Percentiles rank a stretch among this genome's conserved stretches.
These are phyloP conservation scores for Scheffersomyces cryptocercus DNA, from an alignment of 1,139 yeast species.

Conservation along the genomic window DNA sequence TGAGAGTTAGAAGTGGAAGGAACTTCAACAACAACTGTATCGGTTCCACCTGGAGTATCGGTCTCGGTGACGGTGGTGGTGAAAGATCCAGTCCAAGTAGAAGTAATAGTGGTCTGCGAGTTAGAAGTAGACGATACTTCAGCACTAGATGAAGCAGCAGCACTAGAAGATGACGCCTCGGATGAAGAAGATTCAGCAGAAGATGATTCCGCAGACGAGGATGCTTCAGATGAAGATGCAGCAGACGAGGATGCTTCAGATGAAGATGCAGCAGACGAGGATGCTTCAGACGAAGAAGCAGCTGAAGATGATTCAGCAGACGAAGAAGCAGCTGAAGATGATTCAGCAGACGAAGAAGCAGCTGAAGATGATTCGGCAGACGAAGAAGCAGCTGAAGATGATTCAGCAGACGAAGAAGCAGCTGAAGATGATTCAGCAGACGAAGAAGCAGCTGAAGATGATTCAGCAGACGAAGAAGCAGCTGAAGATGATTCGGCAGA, in stretches of 20 bases:
- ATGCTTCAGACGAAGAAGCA: slow-evolving; percentile 1
- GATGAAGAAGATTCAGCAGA: not conserved
- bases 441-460: too few relatives aligned
- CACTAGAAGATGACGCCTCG: not conserved
- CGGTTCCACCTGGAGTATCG: slow-evolving; percentile 8
- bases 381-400: slow-evolving; percentile 1
- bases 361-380: not conserved
- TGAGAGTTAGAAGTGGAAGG: slow-evolving; percentile 6
- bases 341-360: slow-evolving; percentile 4
- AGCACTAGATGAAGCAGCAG: slow-evolving; percentile 4
- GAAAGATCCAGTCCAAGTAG: slow-evolving; percentile 8
- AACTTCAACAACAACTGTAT: slow-evolving; percentile 9
- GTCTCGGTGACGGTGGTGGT: slow-evolving; percentile 6
- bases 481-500: too few relatives aligned
- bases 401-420: not conserved
- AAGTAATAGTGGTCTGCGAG: slow-evolving; percentile 7
- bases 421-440: too few relatives aligned
- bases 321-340: slow-evolving; percentile 6
- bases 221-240: too few relatives aligned
- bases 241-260: not conserved
- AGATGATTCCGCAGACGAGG: slow-evolving; percentile 1
- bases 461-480: too few relatives aligned
- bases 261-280: slow-evolving; percentile 2
- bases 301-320: slow-evolving; percentile 6
- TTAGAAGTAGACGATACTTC: slow-evolving; percentile 4